Conservation (phyloP, 352 stramenopile species). For the Phytopythium ostracodes region DNA sequence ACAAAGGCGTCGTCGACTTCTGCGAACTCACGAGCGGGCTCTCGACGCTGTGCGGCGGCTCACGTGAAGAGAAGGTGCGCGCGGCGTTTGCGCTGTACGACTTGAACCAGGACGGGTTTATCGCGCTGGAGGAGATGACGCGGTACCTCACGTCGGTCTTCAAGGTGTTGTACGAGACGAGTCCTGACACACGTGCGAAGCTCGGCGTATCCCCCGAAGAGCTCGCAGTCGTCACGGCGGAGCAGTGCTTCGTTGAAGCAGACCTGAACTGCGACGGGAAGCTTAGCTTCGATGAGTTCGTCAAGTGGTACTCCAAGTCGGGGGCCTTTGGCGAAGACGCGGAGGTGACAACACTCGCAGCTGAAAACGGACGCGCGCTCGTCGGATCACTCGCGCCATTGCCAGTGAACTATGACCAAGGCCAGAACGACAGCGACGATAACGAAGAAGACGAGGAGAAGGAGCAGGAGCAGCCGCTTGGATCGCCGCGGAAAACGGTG, state of each 20-base stretch:
- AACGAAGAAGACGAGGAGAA: slow-evolving; percentile 2
- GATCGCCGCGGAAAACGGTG: slow-evolving; percentile 25
- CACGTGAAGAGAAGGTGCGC: slow-evolving; percentile 79
- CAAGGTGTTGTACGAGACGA: slow-evolving; percentile 85
- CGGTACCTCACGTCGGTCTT: slow-evolving; percentile 85
- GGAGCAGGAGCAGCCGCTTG: neutral
- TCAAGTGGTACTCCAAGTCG: slow-evolving; percentile 75
- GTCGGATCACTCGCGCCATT: neutral
- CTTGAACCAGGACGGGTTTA: slow-evolving; percentile 81
- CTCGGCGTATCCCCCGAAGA: slow-evolving; percentile 66
- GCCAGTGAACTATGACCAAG: neutral
- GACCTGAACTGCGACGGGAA: slow-evolving; percentile 77
- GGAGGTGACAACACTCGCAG: neutral
- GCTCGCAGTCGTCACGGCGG: slow-evolving; percentile 70
- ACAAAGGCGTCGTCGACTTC: slow-evolving; percentile 79
- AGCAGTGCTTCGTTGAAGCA: slow-evolving; percentile 84
- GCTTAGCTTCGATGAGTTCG: slow-evolving; percentile 86
- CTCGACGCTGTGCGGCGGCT: slow-evolving; percentile 77
- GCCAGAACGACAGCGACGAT: neutral
- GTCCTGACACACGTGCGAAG: slow-evolving; percentile 43
- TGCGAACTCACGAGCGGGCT: slow-evolving; percentile 81
- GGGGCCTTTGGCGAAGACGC: slow-evolving; percentile 23
- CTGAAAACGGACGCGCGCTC: slow-evolving; percentile 3
- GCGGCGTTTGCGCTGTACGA: slow-evolving; percentile 87
- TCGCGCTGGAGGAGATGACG: slow-evolving; percentile 87